These are phyloP conservation scores for Sporobolomyces pararoseus DNA, from an alignment of 768 basidiomycete genomes.

Conservation along the genomic window DNA sequence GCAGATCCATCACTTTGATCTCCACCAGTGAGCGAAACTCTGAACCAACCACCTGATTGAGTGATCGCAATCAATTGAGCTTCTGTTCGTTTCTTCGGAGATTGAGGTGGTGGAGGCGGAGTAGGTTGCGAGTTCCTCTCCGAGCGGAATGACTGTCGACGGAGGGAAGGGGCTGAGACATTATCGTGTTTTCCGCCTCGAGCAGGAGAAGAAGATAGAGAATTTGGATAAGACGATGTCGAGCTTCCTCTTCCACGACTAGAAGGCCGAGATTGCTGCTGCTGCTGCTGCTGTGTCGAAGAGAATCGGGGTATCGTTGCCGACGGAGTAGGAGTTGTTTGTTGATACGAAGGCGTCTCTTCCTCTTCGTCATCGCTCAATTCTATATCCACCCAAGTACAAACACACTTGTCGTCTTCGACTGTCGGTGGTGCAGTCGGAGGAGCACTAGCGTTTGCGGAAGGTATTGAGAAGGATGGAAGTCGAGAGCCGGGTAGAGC, in stretches of 20 bases:
- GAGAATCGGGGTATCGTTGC: neutral
- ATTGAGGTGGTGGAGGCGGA: neutral
- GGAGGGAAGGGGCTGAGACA: neutral
- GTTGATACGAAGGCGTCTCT: neutral
- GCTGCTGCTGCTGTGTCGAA: neutral
- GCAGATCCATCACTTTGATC: slow-evolving; percentile 47
- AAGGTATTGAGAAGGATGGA: slow-evolving; percentile 55
- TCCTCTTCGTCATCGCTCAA: slow-evolving; percentile 46
- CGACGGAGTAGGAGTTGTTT: neutral
- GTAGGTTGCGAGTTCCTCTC: neutral
- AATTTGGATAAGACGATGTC: neutral
- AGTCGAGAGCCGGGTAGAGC: slow-evolving; percentile 60
- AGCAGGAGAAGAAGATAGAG: slow-evolving; percentile 2
- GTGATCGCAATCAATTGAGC: slow-evolving; percentile 80
- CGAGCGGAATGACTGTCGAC: slow-evolving; percentile 9
- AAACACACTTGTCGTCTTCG: slow-evolving; percentile 49
- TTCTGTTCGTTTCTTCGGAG: slow-evolving; percentile 49
- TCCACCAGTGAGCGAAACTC: slow-evolving; percentile 60
- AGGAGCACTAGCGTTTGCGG: slow-evolving; percentile 38
- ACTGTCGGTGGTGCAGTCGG: slow-evolving; percentile 53
- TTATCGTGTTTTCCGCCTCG: neutral
- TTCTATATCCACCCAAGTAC: slow-evolving; percentile 36
- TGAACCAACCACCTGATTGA: slow-evolving; percentile 88
- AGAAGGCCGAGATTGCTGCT: neutral
- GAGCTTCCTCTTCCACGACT: slow-evolving; percentile 4